These are phyloP conservation scores for Rhodotorula sp. DNA, from an alignment of 1,284 basidiomycete species.

Conservation along the genomic window DNA sequence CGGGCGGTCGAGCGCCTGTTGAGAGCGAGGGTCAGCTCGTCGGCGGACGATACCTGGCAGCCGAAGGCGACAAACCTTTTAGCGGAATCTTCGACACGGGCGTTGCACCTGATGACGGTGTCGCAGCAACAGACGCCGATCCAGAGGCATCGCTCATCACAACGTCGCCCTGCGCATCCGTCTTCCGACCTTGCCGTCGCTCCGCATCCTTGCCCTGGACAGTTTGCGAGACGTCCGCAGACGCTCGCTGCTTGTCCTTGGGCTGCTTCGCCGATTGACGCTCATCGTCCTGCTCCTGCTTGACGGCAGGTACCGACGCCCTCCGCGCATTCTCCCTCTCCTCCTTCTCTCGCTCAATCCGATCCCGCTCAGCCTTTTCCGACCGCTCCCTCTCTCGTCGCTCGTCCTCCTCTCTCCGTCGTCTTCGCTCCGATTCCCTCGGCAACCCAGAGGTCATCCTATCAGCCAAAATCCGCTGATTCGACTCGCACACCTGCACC, in stretches of 20 bases:
- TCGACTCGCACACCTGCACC: slow-evolving; percentile 10
- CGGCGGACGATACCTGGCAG: background rate
- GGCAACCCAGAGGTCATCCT: background rate
- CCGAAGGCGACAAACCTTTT: slow-evolving; percentile 1
- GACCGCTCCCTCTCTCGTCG: slow-evolving; percentile 17
- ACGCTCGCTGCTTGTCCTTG: slow-evolving; percentile 5
- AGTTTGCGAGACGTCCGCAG: slow-evolving; percentile 2
- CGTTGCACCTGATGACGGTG: background rate
- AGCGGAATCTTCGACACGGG: background rate
- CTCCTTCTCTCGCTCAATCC: slow-evolving; percentile 11
- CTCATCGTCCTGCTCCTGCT: slow-evolving; percentile 19
- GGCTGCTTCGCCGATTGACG: background rate
- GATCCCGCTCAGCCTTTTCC: slow-evolving; percentile 25
- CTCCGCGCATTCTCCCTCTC: background rate
- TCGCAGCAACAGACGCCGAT: background rate
- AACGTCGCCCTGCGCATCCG: slow-evolving; percentile 4
- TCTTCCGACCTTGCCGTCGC: background rate
- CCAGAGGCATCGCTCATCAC: slow-evolving; percentile 10
- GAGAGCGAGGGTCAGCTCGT: background rate
- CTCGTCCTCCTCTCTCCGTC: slow-evolving; percentile 11
- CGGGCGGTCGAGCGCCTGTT: slow-evolving; percentile 1
- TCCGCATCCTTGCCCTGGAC: slow-evolving; percentile 6
- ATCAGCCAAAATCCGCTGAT: slow-evolving; percentile 19
- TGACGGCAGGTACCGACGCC: background rate
- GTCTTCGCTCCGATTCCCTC: slow-evolving; percentile 17